Percentiles rank a stretch among this genome's conserved stretches.
Conservation (phyloP, 1,284 basidiomycete species). For the Microbotryum saponariae region DNA sequence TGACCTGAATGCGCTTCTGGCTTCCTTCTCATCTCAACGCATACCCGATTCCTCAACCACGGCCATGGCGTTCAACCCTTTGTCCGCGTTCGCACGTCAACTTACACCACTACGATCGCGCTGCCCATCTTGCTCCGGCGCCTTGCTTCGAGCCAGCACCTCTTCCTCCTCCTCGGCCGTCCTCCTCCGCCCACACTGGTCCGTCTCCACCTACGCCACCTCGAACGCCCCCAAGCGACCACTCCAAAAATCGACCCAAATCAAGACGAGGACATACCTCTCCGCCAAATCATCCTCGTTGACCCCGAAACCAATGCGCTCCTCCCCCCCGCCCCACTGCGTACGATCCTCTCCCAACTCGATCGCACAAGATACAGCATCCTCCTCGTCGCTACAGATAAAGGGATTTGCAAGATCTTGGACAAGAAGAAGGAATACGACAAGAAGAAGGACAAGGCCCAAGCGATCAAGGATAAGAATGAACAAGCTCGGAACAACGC, state of each 20-base stretch:
- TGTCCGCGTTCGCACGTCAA: too few species aligned
- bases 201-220: not conserved
- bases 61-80: too few species aligned
- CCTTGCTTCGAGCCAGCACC: not conserved
- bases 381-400: slow-evolving; percentile 23
- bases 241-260: not conserved
- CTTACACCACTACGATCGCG: too few species aligned
- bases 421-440: slow-evolving; percentile 42
- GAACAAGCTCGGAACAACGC: slow-evolving; percentile 14
- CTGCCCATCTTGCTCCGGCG: not conserved
- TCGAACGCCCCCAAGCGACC: not conserved
- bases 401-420: slow-evolving; percentile 42
- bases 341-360: slow-evolving; percentile 17
- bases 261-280: slow-evolving; percentile 28
- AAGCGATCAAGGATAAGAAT: slow-evolving; percentile 36
- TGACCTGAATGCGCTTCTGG: too few species aligned
- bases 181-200: not conserved
- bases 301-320: slow-evolving; percentile 19
- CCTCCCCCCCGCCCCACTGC: slow-evolving; percentile 19
- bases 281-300: slow-evolving; percentile 18
- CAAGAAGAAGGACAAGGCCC: slow-evolving; percentile 19
- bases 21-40: too few species aligned
- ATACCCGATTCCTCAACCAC: too few species aligned
- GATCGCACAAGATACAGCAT: slow-evolving; percentile 23
- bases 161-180: not conserved